Evolutionary conservation across 2,329 filamentous ascomycete species (phyloP), one percentile per base, ranked within the genome.

Genomic region (Cryphonectria radicalis): DNA sequence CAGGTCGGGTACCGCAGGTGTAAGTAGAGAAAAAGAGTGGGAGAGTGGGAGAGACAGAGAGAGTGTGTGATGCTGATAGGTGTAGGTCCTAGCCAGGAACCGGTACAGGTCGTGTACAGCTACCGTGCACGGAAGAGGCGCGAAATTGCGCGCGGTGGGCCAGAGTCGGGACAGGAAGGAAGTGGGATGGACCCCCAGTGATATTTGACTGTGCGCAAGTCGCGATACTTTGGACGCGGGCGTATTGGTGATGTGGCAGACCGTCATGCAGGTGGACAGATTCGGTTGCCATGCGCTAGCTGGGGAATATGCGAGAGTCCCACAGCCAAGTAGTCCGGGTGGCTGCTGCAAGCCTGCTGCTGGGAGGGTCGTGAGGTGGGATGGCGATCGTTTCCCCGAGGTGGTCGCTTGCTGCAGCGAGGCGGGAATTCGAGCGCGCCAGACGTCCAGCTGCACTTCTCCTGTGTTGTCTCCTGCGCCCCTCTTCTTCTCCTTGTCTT

Each of bases 191-290:
- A 28, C 32, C 42, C 65, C 64, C 25, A 46, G 66, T 63, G 55
- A 66, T 71, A 66, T 66, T 35, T 37, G 50, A 65, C 68, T 22
- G 46, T 62, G 66, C 57, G 78, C 81, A 79, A 80, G 80, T 80
- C 77, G 80, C 71, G 67, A 73, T 69, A 73, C 71, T 80, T 79
- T 79, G 79, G 78, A 80, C 80, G 78, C 80, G 78, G 80, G 46
- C 77, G 79, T 77, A 80, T 80, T 80, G 80, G 79, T 84, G 82
- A 84, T 80, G 81, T 84, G 82, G 82, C 82, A 83, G 80, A 77
- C 76, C 77, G 78, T 79, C 59, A 83, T 84, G 83, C 83, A 84
- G 77, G 82, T 82, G 77, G 80, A 81, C 82, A 77, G 76, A 79
- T 84, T 82, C 76, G 80, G 82, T 80, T 76, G 80, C 78, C 60